These are phyloP conservation scores for Plicaturopsis crispa DNA, from an alignment of 768 basidiomycete genomes.

Conservation along the genomic window DNA sequence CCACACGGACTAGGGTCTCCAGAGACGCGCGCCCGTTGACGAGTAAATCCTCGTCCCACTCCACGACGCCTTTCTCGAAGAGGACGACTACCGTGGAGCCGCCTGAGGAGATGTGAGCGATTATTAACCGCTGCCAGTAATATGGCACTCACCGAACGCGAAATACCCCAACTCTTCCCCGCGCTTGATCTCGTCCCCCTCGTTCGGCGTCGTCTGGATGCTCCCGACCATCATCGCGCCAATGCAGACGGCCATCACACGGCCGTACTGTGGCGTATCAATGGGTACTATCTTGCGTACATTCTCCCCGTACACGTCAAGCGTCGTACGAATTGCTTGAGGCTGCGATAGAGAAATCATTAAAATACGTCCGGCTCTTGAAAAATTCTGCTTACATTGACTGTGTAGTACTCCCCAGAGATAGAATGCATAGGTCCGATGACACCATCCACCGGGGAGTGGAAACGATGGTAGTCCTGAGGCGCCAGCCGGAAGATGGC, in stretches of 20 bases:
- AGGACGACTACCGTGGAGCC: constrained; percentile 89
- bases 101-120: constrained; percentile 32
- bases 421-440: constrained; percentile 82
- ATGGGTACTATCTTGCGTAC: constrained; percentile 89
- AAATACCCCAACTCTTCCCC: constrained; percentile 94
- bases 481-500: constrained; percentile 90
- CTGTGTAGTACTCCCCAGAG: constrained; percentile 92
- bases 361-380: background rate
- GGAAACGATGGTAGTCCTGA: constrained; percentile 95
- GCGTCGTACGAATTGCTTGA: constrained; percentile 83
- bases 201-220: constrained; percentile 80
- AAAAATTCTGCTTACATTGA: constrained; percentile 53
- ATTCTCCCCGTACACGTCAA: constrained; percentile 96
- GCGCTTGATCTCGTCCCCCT: constrained; percentile 72
- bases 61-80: constrained; percentile 77
- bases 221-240: constrained; percentile 96
- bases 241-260: constrained; percentile 86
- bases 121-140: background rate
- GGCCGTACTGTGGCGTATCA: constrained; percentile 81
- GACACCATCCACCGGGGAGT: constrained; percentile 76
- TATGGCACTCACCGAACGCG: constrained; percentile 70
- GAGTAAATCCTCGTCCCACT: constrained; percentile 90
- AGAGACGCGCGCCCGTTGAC: constrained; percentile 81
- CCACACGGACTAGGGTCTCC: constrained; percentile 84
- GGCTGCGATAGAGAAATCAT: constrained; percentile 38